Percentiles rank a stretch among this genome's conserved stretches.
phyloP scores from a whole-genome alignment of 495 filamentous ascomycete species.

The Talaromyces stipitatus region DNA sequence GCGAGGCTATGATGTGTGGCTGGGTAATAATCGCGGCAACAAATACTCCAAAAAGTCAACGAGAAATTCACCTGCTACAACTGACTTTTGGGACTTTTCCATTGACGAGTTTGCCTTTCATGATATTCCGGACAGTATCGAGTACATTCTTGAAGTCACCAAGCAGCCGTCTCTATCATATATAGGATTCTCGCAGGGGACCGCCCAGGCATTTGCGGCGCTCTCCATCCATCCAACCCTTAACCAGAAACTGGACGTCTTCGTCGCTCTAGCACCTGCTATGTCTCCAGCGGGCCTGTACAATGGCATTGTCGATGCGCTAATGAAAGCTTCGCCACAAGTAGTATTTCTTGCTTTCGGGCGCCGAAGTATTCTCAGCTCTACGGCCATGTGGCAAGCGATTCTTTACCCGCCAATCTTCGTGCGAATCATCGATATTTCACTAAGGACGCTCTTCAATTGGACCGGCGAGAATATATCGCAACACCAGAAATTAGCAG shows the following conservation, averaged over 20 bases:
- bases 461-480: constrained; percentile 87
- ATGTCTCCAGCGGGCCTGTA: constrained; percentile 91
- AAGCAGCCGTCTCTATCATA: constrained; percentile 82
- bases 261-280: constrained; percentile 93
- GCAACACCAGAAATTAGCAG: constrained; percentile 82
- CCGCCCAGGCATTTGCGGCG: constrained; percentile 91
- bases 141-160: constrained; percentile 82
- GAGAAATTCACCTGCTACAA: constrained; percentile 60
- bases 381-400: constrained; percentile 94
- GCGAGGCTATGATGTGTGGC: constrained; percentile 92
- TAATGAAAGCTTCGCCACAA: constrained; percentile 89
- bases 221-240: constrained; percentile 88
- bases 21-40: constrained; percentile 96
- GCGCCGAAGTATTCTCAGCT: constrained; percentile 85
- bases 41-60: constrained; percentile 96
- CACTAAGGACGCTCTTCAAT: constrained; percentile 74
- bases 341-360: constrained; percentile 92
- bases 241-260: constrained; percentile 90
- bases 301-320: constrained; percentile 80
- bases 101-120: constrained; percentile 98
- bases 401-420: constrained; percentile 94
- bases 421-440: constrained; percentile 77
- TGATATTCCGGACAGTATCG: constrained; percentile 91
- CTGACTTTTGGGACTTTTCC: constrained; percentile 90
- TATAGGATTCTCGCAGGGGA: constrained; percentile 94